phyloP scores from a whole-genome alignment of 2,329 filamentous ascomycete genomes.

The Alternaria sp. region DNA sequence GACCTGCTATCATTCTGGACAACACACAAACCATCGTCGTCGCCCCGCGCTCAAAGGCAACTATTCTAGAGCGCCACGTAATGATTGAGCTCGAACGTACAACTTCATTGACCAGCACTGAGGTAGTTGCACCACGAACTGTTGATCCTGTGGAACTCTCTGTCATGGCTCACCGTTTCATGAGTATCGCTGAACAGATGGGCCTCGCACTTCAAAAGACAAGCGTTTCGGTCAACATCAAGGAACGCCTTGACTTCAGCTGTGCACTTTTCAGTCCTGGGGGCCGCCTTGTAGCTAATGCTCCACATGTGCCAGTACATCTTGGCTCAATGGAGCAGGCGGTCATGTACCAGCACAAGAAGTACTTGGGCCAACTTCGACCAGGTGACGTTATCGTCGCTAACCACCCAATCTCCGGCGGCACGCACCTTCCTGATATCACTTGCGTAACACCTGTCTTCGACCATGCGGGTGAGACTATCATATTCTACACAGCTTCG shows the following conservation, averaged over 20 bases:
- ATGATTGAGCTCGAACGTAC: constrained; percentile 45
- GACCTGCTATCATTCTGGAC: constrained; percentile 50
- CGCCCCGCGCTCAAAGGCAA: constrained; percentile 49
- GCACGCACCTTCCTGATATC: constrained; percentile 43
- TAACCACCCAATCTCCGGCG: constrained; percentile 40
- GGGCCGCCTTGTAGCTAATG: constrained; percentile 37
- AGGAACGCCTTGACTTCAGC: constrained; percentile 38
- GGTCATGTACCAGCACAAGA: constrained; percentile 37
- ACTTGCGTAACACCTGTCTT: constrained; percentile 42
- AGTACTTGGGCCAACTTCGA: constrained; percentile 26
- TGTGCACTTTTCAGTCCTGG: constrained; percentile 36
- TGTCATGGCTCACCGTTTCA: constrained; percentile 33
- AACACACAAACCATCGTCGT: constrained; percentile 59
- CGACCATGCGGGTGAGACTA: constrained; percentile 28
- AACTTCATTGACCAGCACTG: not conserved
- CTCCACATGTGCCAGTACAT: constrained; percentile 40
- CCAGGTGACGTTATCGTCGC: constrained; percentile 41
- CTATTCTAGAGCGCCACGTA: constrained; percentile 50
- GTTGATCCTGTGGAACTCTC: constrained; percentile 19
- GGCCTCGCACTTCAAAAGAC: constrained; percentile 35
- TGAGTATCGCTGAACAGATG: constrained; percentile 40
- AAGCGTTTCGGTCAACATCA: constrained; percentile 35
- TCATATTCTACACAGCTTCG: constrained; percentile 38
- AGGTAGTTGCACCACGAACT: not conserved
- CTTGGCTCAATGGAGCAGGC: constrained; percentile 38